Evolutionary conservation across 495 filamentous ascomycete species (phyloP).

Genomic region (Hapsidospora chrysogenum): DNA sequence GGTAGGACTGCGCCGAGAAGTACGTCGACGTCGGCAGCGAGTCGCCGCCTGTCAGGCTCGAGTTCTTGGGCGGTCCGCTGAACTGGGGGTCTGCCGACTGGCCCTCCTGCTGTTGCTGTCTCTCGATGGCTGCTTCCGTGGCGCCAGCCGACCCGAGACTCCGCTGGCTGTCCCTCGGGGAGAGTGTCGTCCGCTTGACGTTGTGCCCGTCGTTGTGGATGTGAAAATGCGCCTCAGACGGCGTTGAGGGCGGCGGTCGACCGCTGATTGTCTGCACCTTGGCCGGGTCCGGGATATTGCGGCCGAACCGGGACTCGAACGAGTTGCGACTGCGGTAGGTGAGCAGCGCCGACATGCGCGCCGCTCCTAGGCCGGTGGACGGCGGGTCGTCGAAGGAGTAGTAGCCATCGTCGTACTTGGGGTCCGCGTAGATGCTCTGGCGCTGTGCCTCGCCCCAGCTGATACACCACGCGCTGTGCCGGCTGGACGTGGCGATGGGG

Average conservation of each 20-base stretch:
- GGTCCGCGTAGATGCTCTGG: slow-evolving; percentile 95
- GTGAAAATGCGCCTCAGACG: slow-evolving; percentile 71
- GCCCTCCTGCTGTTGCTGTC: slow-evolving; percentile 22
- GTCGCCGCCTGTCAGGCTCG: slow-evolving; percentile 18
- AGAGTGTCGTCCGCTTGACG: slow-evolving; percentile 23
- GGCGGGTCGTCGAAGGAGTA: slow-evolving; percentile 76
- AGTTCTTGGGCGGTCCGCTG: slow-evolving; percentile 39
- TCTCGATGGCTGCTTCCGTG: slow-evolving; percentile 19
- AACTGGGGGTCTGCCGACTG: slow-evolving; percentile 54
- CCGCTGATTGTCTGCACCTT: slow-evolving; percentile 65
- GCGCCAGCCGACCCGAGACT: slow-evolving; percentile 3
- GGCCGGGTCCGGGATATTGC: slow-evolving; percentile 77
- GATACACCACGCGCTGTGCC: slow-evolving; percentile 97
- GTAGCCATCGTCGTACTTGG: slow-evolving; percentile 95
- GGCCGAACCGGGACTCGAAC: slow-evolving; percentile 86
- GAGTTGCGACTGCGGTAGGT: slow-evolving; percentile 95
- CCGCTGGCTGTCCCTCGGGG: slow-evolving; percentile 16
- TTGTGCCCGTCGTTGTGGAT: slow-evolving; percentile 94
- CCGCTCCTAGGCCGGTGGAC: slow-evolving; percentile 71
- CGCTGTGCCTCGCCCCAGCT: slow-evolving; percentile 97
- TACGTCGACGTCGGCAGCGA: slow-evolving; percentile 55
- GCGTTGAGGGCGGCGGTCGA: slow-evolving; percentile 39
- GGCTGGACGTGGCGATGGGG: slow-evolving; percentile 84
- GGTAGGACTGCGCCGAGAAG: slow-evolving; percentile 93
- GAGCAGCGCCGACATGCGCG: slow-evolving; percentile 88